Percentiles rank a stretch among this genome's conserved stretches.
Conservation (phyloP, 2,329 filamentous ascomycete genomes). For the Colletotrichum siamense region DNA sequence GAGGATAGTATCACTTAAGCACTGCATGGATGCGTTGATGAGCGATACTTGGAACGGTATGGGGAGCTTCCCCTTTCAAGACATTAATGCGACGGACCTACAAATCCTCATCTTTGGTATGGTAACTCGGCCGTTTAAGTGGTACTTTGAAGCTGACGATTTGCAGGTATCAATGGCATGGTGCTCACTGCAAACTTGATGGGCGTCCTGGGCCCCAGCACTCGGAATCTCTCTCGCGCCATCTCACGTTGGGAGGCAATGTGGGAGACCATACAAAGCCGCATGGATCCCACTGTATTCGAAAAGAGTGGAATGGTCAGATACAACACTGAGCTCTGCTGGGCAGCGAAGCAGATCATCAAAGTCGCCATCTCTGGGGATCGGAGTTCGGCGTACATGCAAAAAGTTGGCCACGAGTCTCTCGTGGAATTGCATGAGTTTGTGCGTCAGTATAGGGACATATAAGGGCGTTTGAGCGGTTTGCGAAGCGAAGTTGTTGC, state of each 20-base stretch:
- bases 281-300: background rate
- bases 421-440: conserved; percentile 14
- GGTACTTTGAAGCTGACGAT: background rate
- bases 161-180: conserved; percentile 12
- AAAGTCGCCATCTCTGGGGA: conserved; percentile 13
- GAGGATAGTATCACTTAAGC: conserved; percentile 12
- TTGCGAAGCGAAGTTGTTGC: background rate
- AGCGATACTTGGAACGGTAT: conserved; percentile 18
- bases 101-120: conserved; percentile 15
- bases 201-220: conserved; percentile 11
- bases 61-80: conserved; percentile 11
- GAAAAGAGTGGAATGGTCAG: conserved; percentile 1
- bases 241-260: conserved; percentile 26
- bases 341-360: conserved; percentile 1
- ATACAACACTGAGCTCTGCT: conserved; percentile 21
- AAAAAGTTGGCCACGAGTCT: conserved; percentile 13
- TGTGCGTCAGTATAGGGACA: conserved; percentile 7
- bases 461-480: background rate
- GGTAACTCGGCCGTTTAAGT: rapidly evolving
- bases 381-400: conserved; percentile 14
- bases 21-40: conserved; percentile 25
- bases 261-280: conserved; percentile 12
- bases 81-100: conserved; percentile 12
- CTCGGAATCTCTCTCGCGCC: conserved; percentile 18
- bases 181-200: conserved; percentile 19